These are phyloP conservation scores for Usnea hakonensis DNA, from an alignment of 495 filamentous ascomycete genomes.

Conservation along the genomic window DNA sequence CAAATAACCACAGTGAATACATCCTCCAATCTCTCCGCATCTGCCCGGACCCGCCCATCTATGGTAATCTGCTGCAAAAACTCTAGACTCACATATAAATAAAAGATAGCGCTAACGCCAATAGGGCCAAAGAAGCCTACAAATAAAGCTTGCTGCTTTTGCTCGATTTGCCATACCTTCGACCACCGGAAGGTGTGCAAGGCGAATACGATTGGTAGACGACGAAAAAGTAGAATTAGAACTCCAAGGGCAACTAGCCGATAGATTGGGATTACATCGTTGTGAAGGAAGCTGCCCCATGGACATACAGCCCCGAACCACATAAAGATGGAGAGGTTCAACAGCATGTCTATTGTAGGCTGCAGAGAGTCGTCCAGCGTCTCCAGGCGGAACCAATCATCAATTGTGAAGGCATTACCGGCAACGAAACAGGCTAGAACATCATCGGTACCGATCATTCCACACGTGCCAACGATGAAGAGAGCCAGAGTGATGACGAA, in stretches of 20 bases:
- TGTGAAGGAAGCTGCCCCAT: conserved; percentile 62
- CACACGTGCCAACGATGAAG: conserved; percentile 54
- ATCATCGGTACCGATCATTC: conserved; percentile 86
- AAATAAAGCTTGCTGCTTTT: conserved; percentile 64
- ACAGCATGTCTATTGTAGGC: conserved; percentile 81
- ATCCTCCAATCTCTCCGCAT: conserved; percentile 58
- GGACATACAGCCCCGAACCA: conserved; percentile 89
- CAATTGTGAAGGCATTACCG: conserved; percentile 84
- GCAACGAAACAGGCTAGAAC: conserved; percentile 91
- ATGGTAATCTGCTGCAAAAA: conserved; percentile 50
- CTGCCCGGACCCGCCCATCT: conserved; percentile 52
- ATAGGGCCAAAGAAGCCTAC: conserved; percentile 94
- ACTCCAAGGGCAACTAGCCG: conserved; percentile 71
- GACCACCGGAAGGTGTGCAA: conserved; percentile 45
- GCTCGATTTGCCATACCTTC: conserved; percentile 72
- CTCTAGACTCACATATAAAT: conserved; percentile 70
- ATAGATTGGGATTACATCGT: conserved; percentile 65
- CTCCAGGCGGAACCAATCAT: conserved; percentile 87
- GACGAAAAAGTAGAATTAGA: conserved; percentile 71
- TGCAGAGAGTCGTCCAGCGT: conserved; percentile 86
- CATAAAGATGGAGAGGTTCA: conserved; percentile 80
- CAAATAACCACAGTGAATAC: conserved; percentile 66
- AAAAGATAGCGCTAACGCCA: conserved; percentile 88
- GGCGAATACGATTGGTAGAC: conserved; percentile 66
- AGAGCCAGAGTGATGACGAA: conserved; percentile 79